Base-by-base conservation (phyloP, 768 basidiomycete species). In the Trametes elegans region DNA sequence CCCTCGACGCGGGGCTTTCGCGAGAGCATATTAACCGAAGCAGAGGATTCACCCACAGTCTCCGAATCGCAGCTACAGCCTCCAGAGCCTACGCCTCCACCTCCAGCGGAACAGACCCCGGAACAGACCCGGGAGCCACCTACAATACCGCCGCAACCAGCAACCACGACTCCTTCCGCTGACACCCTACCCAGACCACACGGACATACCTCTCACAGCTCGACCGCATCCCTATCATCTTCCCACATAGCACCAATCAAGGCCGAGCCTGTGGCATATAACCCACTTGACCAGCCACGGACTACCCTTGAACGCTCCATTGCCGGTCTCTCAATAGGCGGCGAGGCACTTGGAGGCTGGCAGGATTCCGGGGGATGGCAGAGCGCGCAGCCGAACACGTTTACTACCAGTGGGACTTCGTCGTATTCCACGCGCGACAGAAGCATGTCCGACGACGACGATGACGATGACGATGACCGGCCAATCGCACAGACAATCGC, bases 331-430 rank as follows among this genome's bases (percentile, higher is more conserved):
- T 72, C 76, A 6, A 62, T 79, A 29, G 78, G 78, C 26, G 81
- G 74, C 6, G 81, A 82, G 64, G 66, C 65, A 7, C 64, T 71
- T 8, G 68, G 71, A 2, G 79, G 75, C 16, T 88, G 87, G 85
- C 81, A 83, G 27, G 61, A 58, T 14, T 48, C 61, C 24, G 67
- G 71, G 2, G 79, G 75, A 24, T 88, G 86, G 85, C 80, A 82
- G 24, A 61, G 26, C 35, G 24, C 57, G 14, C 66, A 68, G 51
- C n/a, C n/a, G n/a, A 66, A 62, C 38, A 24, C 58, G 18, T 68
- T 65, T 32, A 51, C 57, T 2, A 47, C 50, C 9, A 69, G 72
- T 21, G 74, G 77, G 23, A 73, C 55, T 16, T 11, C 51, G 8
- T 49, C 50, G 10, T 40, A 32, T 5, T 5, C 34, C 3, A 19